Base-by-base conservation (phyloP, 495 filamentous ascomycete species). In the Podospora appendiculata region DNA sequence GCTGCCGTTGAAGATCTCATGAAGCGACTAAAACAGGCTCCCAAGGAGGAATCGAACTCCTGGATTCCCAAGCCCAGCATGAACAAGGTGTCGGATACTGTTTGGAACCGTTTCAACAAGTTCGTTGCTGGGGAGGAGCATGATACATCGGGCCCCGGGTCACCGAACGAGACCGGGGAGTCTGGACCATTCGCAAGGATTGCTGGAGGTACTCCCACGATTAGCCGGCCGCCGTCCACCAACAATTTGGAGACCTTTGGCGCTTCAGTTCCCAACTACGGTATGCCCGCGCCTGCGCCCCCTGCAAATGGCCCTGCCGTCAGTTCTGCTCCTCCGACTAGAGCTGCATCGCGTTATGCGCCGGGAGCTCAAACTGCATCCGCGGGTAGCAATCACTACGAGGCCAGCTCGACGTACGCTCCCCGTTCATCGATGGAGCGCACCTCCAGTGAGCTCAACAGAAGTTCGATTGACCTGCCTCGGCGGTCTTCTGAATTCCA, bases 1-100 rank as follows among this genome's bases (percentile, higher is more conserved):
- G 70, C 77, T 3, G 79, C 81, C 8, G 79, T 96, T 1, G 91
- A 96, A 54, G 90, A 96, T 60, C 75, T 97, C 12, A 83, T 80
- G 62, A 86, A 83, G 48, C 80, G 93, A 18, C 74, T 97, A 39
- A 87, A 82, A 47, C 88, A 92, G 67, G 87, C 90, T 4, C 87
- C 89, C 18, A 87, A 83, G 54, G 89, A 93, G 55, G 76, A 76
- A 43, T 71, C 71, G 8, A 70, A 67, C 48, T 79, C 75, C 1
- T 96, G 90, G 89, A 90, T 97, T 40, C 87, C 89, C 1, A 93
- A 89, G 65, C 88, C 94, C 11, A 96, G 83, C 68, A 92, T 96
- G 78, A 90, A 93, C 64, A 95, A 90, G 62, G 88, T 97, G 0
- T 94, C 89, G 13, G 86, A 82, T 43, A 86, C 84, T 13, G 81